Evolutionary conservation across 306 rosid genomes (phyloP), one percentile per base, ranked within the genome.

Genomic region (Dryas alaskensis): DNA sequence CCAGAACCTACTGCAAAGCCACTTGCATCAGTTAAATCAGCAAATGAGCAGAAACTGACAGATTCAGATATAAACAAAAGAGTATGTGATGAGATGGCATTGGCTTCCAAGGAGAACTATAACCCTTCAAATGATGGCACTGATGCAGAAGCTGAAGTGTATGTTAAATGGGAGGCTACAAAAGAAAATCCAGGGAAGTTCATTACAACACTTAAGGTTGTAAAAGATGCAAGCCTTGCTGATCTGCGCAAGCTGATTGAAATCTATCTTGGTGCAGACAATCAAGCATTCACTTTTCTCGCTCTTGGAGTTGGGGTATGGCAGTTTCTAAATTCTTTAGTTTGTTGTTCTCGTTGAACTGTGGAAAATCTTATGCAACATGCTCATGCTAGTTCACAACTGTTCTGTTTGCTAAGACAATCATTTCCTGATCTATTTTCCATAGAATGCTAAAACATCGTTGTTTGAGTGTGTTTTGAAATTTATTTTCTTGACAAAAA

Each of bases 1-100:
- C 90, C 90, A 50, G 22, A 76, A 7, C 81, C 89, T 17, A 63
- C 83, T 6, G 84, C 83, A 73, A 85, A 9, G 51, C 52, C 69
- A 43, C 69, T 27, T 59, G 76, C n/a, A 71, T 45, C 66, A 71
- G 40, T 58, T n/a, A 14, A 58, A 44, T 25, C 66, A 58, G 75
- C 58, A 19, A 70, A 19, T 54, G 74, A 54, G 22, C 49, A 72
- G 31, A 37, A 72, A 31, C 10, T 25, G 47, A 11, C 57, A 8
- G 52, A 53, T 31, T 16, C 11, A 54, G 65, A 43, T 14, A 57
- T 40, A n/a, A 19, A 68, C 31, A 51, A 68, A 68, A 37, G 58
- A 62, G 48, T 16, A 4, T 62, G 47, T 53, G 58, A 53, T 3
- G 62, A 69, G 61, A 51, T 5, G 47, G 37, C 16, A n/a, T 46